Base-by-base conservation (phyloP, 2,329 filamentous ascomycete genomes). In the Rhytidhysteron rufulum region DNA sequence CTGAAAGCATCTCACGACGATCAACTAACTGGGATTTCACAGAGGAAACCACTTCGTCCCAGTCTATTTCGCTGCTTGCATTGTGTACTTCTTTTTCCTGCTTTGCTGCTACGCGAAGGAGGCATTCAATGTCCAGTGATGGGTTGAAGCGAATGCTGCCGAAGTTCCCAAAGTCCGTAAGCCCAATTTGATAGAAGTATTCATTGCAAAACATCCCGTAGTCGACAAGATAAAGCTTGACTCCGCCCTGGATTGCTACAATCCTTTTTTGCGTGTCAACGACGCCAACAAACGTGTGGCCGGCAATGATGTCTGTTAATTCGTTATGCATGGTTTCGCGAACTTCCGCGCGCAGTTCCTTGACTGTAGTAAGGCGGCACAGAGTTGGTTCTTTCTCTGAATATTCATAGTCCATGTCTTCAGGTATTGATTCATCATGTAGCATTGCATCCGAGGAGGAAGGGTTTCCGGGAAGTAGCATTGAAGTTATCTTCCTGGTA, bases 141-240 rank as follows among this genome's bases (percentile, higher is more conserved):
- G 88, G 86, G 35, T 82, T 79, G 54, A 98, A 88, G 9, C 79
- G 81, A 43, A 98, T 89, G 17, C 74, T 66, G 3, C 93, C 93
- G 57, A 95, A 96, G 61, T 98, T 98, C 2, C 86, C 88, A 66
- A 98, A 98, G 58, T 98, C 89, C 0, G 89, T 95, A 25, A 98
- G 77, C 0, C 89, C 91, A 16, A 97, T 70, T 67, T 98, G 93
- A 68, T 98, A 98, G 63, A 97, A 94, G 63, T 91, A 94, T 54
- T 97, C 91, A 46, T 82, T 86, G 62, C 65, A 86, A 1, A 86
- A 71, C 60, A 91, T 82, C 9, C 89, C 93, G 58, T 98, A 98
- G 65, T 98, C 93, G 38, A 98, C 76, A 17, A 98, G 78, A 63
- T 86, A 96, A 6, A 98, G 77, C 60, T 90, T 95, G 7, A 97